A percentile compares a stretch with the other conserved stretches of the same genome.
phyloP scores from a whole-genome alignment of 2,329 filamentous ascomycete genomes.

The Hypocrella siamensis region DNA sequence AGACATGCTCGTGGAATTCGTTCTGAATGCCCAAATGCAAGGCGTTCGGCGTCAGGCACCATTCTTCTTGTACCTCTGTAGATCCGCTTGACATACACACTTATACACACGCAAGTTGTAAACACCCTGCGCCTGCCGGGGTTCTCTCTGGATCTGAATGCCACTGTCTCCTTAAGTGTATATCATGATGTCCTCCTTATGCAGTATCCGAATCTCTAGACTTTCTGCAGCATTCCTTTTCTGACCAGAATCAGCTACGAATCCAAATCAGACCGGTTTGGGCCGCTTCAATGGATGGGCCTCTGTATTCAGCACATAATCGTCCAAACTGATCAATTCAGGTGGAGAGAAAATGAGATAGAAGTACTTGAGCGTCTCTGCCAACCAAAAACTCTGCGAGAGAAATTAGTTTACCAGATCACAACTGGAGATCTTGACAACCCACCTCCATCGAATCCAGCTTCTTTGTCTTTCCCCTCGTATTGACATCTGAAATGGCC shows the following conservation, averaged over 20 bases:
- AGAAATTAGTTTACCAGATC: neutral
- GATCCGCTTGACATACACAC: no score
- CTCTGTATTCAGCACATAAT: conserved; percentile 46
- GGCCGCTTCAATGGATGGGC: conserved; percentile 23
- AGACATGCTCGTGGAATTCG: no score
- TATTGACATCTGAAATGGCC: conserved; percentile 27
- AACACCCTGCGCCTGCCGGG: no score
- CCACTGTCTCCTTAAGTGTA: no score
- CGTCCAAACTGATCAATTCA: conserved; percentile 48
- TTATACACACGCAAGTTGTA: no score
- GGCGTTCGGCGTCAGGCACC: no score
- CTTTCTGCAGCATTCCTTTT: neutral
- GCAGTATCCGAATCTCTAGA: no score
- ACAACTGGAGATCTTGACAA: conserved; percentile 2
- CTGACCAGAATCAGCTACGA: neutral
- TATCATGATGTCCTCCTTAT: no score
- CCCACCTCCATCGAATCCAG: conserved; percentile 45
- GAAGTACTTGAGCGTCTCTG: conserved; percentile 63
- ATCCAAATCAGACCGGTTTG: no score
- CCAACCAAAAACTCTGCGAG: conserved; percentile 52
- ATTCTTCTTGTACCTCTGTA: no score
- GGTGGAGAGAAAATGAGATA: conserved; percentile 55
- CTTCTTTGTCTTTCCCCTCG: conserved; percentile 16
- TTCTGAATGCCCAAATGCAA: no score
- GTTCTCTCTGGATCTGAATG: no score